phyloP scores from a whole-genome alignment of 495 filamentous ascomycete species.

The Trichoderma orchidacearum region DNA sequence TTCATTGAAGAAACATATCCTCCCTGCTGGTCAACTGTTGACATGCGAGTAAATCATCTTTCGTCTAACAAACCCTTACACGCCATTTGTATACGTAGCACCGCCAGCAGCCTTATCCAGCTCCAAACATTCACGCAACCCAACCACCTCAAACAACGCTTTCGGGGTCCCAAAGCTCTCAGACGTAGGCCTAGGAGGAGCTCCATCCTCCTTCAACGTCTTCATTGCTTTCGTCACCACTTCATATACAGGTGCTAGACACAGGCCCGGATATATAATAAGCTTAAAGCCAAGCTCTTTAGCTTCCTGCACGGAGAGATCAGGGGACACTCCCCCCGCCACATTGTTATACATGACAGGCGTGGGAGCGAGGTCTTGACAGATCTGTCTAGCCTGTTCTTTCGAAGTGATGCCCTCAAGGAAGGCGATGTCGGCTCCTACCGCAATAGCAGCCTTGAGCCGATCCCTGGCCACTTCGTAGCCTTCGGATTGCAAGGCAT shows the following conservation, averaged over 20 bases:
- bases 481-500: constrained; percentile 40
- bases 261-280: constrained; percentile 13
- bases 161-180: constrained; percentile 20
- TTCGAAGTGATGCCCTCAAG: constrained; percentile 40
- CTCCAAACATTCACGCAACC: constrained; percentile 37
- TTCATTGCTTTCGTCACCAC: constrained; percentile 24
- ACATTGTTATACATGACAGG: constrained; percentile 18
- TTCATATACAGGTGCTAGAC: constrained; percentile 27
- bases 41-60: too few relatives aligned
- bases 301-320: constrained; percentile 10
- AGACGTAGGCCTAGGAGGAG: constrained; percentile 19
- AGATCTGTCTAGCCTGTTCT: constrained; percentile 24
- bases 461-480: constrained; percentile 41
- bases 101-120: constrained; percentile 41
- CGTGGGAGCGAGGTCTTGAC: constrained; percentile 10
- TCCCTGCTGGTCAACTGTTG: too few relatives aligned
- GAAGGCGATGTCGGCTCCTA: constrained; percentile 42
- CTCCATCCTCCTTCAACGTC: constrained; percentile 24
- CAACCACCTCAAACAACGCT: constrained; percentile 42
- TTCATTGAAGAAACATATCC: too few relatives aligned
- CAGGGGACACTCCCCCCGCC: constrained; percentile 12
- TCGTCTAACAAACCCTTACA: background rate
- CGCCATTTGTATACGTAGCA: background rate
- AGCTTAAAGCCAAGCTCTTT: constrained; percentile 13
- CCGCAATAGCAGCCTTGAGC: constrained; percentile 22